phyloP scores from a whole-genome alignment of 495 filamentous ascomycete genomes.

The Penicillium paradoxum region DNA sequence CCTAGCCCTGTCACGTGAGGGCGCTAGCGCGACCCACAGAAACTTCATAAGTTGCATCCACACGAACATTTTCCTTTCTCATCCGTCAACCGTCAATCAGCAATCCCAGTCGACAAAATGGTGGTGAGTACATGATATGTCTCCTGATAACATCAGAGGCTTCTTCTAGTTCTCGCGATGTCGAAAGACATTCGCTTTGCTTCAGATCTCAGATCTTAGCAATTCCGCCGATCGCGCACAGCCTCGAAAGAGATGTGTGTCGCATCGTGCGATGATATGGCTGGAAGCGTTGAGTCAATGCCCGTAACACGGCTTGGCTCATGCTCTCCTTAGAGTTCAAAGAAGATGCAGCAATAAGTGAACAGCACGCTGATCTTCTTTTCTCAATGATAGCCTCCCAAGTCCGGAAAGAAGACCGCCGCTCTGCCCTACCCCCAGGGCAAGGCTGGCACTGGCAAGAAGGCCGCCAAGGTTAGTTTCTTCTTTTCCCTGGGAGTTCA shows the following conservation, averaged over 20 bases:
- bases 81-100: constrained; percentile 42
- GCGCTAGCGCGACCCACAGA: constrained; percentile 38
- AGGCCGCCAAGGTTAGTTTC: constrained; percentile 82
- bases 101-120: constrained; percentile 49
- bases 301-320: constrained; percentile 52
- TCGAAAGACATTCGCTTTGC: constrained; percentile 29
- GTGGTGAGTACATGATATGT: constrained; percentile 43
- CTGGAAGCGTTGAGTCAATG: constrained; percentile 66
- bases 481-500: constrained; percentile 8
- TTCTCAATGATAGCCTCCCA: constrained; percentile 99
- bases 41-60: constrained; percentile 25
- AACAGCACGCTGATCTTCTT: constrained; percentile 88
- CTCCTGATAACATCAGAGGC: constrained; percentile 23
- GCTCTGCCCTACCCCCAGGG: constrained; percentile 92
- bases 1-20: constrained; percentile 30
- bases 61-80: constrained; percentile 23
- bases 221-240: constrained; percentile 37
- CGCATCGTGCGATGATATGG: constrained; percentile 67
- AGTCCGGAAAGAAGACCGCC: constrained; percentile 91
- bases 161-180: constrained; percentile 35
- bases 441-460: constrained; percentile 87
- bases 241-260: constrained; percentile 34
- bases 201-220: constrained; percentile 39
- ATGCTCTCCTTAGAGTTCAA: constrained; percentile 87
- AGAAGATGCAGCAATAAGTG: constrained; percentile 74